Percentiles rank a stretch among this genome's conserved stretches.
Conservation (phyloP, 352 stramenopile genomes). For the Phytophthora pseudosyringae region DNA sequence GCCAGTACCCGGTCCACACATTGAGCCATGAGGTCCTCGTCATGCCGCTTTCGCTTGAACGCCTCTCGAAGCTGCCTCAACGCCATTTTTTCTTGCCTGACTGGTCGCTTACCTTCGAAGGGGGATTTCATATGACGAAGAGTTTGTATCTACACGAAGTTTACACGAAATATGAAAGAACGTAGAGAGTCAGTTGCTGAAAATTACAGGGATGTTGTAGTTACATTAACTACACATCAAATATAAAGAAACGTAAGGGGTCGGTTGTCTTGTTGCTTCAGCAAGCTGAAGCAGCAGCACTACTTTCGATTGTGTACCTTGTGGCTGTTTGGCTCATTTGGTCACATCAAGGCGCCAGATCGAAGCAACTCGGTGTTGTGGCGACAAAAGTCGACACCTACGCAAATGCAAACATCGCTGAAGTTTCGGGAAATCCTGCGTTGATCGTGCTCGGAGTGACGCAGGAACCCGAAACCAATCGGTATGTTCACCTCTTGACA, state of each 20-base stretch:
- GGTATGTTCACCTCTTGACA: too few relatives aligned
- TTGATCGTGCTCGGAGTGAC: too few relatives aligned
- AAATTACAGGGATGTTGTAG: background rate
- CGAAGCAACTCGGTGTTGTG: too few relatives aligned
- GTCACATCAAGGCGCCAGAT: too few relatives aligned
- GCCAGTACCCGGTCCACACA: conserved; percentile 23
- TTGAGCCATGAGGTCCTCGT: conserved; percentile 24
- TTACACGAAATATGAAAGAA: conserved; percentile 5
- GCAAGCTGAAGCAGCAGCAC: too few relatives aligned
- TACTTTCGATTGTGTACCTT: too few relatives aligned
- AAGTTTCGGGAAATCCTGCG: too few relatives aligned
- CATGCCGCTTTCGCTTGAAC: conserved; percentile 21
- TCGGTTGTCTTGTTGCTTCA: background rate
- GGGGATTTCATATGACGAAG: background rate
- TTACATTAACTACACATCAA: conserved; percentile 1
- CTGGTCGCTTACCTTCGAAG: conserved; percentile 8
- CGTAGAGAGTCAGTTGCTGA: background rate
- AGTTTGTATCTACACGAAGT: conserved; percentile 3
- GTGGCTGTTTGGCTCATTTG: too few relatives aligned
- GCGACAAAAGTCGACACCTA: too few relatives aligned
- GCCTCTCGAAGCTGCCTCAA: background rate
- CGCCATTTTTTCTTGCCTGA: conserved; percentile 1
- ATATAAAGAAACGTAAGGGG: too few relatives aligned
- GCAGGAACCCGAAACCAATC: too few relatives aligned
- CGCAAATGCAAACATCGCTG: too few relatives aligned